These are phyloP conservation scores for Cairneyella variabilis DNA, from an alignment of 495 filamentous ascomycete genomes.

Conservation along the genomic window DNA sequence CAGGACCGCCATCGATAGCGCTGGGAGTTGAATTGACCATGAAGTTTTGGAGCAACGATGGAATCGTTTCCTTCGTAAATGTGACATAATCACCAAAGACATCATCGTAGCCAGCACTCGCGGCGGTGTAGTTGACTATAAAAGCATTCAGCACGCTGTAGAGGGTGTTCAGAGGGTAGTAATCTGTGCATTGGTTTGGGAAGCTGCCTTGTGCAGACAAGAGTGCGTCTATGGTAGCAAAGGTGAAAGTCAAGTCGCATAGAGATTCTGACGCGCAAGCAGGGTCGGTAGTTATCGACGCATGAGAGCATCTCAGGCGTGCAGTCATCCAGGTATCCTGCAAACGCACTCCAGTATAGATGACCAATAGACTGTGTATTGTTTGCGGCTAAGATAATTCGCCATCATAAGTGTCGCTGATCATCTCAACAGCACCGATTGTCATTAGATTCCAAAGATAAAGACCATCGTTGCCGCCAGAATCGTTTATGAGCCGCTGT, in stretches of 20 bases:
- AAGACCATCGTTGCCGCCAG: not conserved
- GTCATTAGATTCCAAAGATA: constrained; percentile 15
- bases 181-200: not conserved
- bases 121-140: constrained; percentile 13
- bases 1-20: not conserved
- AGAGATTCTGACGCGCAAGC: not conserved
- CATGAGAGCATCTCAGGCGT: not conserved
- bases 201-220: not conserved
- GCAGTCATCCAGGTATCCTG: constrained; percentile 8
- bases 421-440: constrained; percentile 18
- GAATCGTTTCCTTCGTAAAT: constrained; percentile 14
- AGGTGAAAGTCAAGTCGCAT: constrained; percentile 11
- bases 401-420: constrained; percentile 15
- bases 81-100: constrained; percentile 15
- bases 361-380: constrained; percentile 17
- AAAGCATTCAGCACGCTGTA: constrained; percentile 2
- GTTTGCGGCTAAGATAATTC: constrained; percentile 17
- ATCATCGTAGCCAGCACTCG: constrained; percentile 15
- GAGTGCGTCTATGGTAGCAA: constrained; percentile 11
- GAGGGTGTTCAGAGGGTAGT: constrained; percentile 9
- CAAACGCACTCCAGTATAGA: constrained; percentile 9
- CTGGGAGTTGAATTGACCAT: constrained; percentile 1
- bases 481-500: constrained; percentile 10
- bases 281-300: constrained; percentile 8
- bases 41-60: constrained; percentile 4